Conservation (phyloP, 331 rosid genomes). For the Spiraea crenata region DNA sequence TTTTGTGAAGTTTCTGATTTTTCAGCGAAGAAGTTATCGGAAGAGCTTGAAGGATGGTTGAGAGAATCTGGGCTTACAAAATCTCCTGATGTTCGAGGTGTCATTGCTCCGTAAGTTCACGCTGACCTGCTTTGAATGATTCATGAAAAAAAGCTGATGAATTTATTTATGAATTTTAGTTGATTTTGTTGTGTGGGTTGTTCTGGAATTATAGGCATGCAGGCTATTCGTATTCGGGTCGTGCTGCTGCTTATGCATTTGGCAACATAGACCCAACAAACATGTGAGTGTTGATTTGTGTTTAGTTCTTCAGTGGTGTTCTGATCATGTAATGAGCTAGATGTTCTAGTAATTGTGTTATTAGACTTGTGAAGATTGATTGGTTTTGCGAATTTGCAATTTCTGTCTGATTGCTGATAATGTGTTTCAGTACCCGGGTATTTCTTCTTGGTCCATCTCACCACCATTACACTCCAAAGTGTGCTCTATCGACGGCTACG, state of each 20-base stretch:
- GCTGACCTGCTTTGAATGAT: neutral
- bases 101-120: conserved; percentile 90
- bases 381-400: conserved; percentile 1
- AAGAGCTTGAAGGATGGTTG: conserved; percentile 86
- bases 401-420: conserved; percentile 20
- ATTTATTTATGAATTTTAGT: neutral
- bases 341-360: neutral
- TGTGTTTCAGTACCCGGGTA: conserved; percentile 65
- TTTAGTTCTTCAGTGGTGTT: conserved; percentile 6
- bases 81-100: conserved; percentile 78
- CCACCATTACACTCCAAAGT: conserved; percentile 80
- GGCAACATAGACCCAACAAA: conserved; percentile 90
- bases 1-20: neutral
- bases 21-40: conserved; percentile 62
- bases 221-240: conserved; percentile 94
- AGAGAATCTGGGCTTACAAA: conserved; percentile 55
- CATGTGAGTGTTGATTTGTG: conserved; percentile 52
- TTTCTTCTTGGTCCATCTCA: conserved; percentile 99
- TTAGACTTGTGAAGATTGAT: neutral
- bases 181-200: conserved; percentile 7
- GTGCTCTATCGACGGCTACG: conserved; percentile 88
- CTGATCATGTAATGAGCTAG: neutral
- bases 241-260: conserved; percentile 96
- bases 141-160: conserved; percentile 13
- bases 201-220: conserved; percentile 72